phyloP scores from a whole-genome alignment of 2,329 filamentous ascomycete species.

The Colletotrichum musae region DNA sequence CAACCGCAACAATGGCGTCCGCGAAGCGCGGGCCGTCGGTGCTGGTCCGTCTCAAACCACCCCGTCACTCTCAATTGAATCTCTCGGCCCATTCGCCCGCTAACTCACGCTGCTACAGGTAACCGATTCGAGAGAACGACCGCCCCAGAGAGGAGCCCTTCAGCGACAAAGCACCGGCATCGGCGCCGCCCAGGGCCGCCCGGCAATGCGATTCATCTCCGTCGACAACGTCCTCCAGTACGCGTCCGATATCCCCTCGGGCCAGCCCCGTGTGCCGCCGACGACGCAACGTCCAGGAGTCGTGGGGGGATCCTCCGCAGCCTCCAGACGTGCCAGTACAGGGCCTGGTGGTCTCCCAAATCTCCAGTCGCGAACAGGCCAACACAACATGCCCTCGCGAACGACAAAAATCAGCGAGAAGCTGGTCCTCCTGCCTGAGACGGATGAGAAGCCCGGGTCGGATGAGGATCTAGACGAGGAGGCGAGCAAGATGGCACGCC shows the following conservation, averaged over 20 bases:
- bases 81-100: slow-evolving; percentile 7
- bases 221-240: slow-evolving; percentile 97
- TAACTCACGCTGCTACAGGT: slow-evolving; percentile 48
- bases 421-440: slow-evolving; percentile 92
- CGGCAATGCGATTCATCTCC: slow-evolving; percentile 81
- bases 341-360: slow-evolving; percentile 46
- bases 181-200: slow-evolving; percentile 47
- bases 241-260: slow-evolving; percentile 94
- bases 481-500: slow-evolving; percentile 51
- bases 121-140: slow-evolving; percentile 56
- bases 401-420: slow-evolving; percentile 97
- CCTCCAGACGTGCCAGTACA: slow-evolving; percentile 35
- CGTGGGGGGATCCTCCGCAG: slow-evolving; percentile 50
- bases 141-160: slow-evolving; percentile 49
- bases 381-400: slow-evolving; percentile 80
- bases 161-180: slow-evolving; percentile 52
- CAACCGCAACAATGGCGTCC: slow-evolving; percentile 54
- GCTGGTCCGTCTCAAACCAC: slow-evolving; percentile 60
- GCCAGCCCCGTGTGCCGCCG: slow-evolving; percentile 84
- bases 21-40: slow-evolving; percentile 73
- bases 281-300: slow-evolving; percentile 62
- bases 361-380: slow-evolving; percentile 61
- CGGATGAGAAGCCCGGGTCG: slow-evolving; percentile 68
- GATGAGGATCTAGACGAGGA: slow-evolving; percentile 70
- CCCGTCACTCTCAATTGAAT: background rate